These are phyloP conservation scores for Leonotis leonurus DNA, from an alignment of 257 asterid genomes.

Conservation along the genomic window DNA sequence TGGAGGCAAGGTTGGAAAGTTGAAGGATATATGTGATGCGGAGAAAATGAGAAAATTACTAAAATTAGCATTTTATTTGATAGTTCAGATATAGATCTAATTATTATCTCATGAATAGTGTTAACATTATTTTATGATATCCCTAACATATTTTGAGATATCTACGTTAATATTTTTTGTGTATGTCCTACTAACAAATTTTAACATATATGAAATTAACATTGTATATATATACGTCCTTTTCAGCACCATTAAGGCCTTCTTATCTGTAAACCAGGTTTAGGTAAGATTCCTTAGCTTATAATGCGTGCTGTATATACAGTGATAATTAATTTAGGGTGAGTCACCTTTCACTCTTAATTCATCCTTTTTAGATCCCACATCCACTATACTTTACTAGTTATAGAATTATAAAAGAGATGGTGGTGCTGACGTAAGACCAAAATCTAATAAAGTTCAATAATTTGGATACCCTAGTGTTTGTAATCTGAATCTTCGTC, in stretches of 20 bases:
- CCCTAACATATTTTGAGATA: no score
- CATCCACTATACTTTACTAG: conserved; percentile 12
- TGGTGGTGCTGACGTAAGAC: conserved; percentile 1
- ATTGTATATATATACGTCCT: no score
- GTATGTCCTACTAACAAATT: no score
- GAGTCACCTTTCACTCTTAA: conserved; percentile 56
- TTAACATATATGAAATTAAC: no score
- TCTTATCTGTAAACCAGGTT: no score
- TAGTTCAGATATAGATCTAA: no score
- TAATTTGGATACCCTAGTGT: not conserved
- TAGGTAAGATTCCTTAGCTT: conserved; percentile 39
- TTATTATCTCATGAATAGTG: no score
- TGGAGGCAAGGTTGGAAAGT: not conserved
- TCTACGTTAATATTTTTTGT: no score
- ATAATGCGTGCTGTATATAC: not conserved
- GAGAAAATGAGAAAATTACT: conserved; percentile 4
- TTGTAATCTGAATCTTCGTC: not conserved
- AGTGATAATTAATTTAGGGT: conserved; percentile 19
- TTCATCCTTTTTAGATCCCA: not conserved
- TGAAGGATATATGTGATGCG: conserved; percentile 7
- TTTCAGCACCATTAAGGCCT: conserved; percentile 32
- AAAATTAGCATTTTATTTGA: no score
- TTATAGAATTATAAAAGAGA: not conserved
- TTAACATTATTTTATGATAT: no score
- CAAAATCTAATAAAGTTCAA: not conserved